Conservation (phyloP, 208 protist genomes). For the Wallacemonas sp. region DNA sequence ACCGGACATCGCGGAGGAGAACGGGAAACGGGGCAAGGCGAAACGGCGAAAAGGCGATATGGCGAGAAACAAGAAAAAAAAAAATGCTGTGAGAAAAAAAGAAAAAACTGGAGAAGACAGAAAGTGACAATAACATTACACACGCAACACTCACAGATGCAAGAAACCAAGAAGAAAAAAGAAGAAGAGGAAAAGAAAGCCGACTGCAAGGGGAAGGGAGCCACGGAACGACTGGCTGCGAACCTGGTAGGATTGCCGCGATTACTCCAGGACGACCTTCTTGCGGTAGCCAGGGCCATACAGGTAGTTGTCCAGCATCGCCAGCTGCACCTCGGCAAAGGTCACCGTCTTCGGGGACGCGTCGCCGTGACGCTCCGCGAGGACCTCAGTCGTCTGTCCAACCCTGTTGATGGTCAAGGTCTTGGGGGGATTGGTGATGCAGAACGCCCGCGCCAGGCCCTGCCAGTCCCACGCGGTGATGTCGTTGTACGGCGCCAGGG, state of each 20-base stretch:
- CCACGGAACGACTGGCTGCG: no score
- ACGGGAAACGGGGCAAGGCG: neutral
- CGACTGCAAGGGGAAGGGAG: neutral
- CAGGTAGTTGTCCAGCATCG: slow-evolving; percentile 21
- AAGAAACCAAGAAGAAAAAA: slow-evolving; percentile 2
- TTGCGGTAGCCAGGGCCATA: slow-evolving; percentile 16
- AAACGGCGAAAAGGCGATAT: neutral
- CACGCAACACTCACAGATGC: no score
- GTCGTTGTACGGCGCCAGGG: slow-evolving; percentile 50
- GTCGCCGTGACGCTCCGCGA: neutral
- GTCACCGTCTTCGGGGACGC: neutral
- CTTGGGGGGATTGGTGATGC: neutral
- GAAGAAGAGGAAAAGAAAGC: neutral
- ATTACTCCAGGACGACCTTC: slow-evolving; percentile 9
- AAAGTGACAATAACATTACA: slow-evolving; percentile 6
- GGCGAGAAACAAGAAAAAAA: slow-evolving; percentile 20
- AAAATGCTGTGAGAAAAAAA: neutral
- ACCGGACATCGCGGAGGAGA: neutral
- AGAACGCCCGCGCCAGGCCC: slow-evolving; percentile 27
- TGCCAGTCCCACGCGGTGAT: slow-evolving; percentile 48
- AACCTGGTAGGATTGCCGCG: neutral
- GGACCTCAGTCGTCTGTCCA: slow-evolving; percentile 15
- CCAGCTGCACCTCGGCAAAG: slow-evolving; percentile 27
- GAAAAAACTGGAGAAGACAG: neutral
- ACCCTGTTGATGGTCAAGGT: slow-evolving; percentile 6